Conservation (phyloP, 2,329 filamentous ascomycete species). For the Xenoacremonium recifei region DNA sequence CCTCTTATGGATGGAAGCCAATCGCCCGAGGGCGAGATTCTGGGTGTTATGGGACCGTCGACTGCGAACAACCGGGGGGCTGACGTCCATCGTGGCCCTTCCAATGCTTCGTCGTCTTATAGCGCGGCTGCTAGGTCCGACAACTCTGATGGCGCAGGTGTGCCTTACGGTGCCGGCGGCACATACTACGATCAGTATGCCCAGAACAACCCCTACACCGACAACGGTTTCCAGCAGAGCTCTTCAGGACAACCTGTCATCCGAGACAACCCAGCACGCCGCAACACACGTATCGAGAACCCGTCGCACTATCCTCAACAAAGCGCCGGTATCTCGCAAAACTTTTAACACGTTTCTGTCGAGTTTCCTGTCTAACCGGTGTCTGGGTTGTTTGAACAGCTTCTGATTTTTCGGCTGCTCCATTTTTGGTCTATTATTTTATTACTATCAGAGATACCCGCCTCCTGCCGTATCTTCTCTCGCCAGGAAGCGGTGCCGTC, state of each 20-base stretch:
- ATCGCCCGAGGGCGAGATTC: slow-evolving; percentile 74
- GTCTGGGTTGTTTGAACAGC: slow-evolving; percentile 2
- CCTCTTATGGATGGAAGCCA: slow-evolving; percentile 51
- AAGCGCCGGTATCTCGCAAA: slow-evolving; percentile 93
- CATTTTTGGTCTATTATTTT: slow-evolving; percentile 17
- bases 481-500: slow-evolving; percentile 26
- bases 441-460: slow-evolving; percentile 23
- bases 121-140: slow-evolving; percentile 78
- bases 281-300: slow-evolving; percentile 94
- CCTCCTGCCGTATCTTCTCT: slow-evolving; percentile 24
- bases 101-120: slow-evolving; percentile 95
- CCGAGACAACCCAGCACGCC: slow-evolving; percentile 84
- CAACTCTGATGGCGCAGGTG: slow-evolving; percentile 54
- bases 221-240: slow-evolving; percentile 42
- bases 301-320: slow-evolving; percentile 86
- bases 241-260: slow-evolving; percentile 72
- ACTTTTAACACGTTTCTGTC: slow-evolving; percentile 81
- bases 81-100: slow-evolving; percentile 84
- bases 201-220: slow-evolving; percentile 54
- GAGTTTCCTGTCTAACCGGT: no score
- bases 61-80: slow-evolving; percentile 61
- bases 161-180: slow-evolving; percentile 45
- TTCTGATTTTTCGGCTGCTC: not conserved
- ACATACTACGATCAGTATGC: slow-evolving; percentile 61
- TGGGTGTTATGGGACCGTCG: slow-evolving; percentile 77